Percentiles rank a stretch among this genome's conserved stretches.
These are phyloP conservation scores for Sextonia rubra DNA, from an alignment of 164 flowering plant genomes.

Conservation along the genomic window DNA sequence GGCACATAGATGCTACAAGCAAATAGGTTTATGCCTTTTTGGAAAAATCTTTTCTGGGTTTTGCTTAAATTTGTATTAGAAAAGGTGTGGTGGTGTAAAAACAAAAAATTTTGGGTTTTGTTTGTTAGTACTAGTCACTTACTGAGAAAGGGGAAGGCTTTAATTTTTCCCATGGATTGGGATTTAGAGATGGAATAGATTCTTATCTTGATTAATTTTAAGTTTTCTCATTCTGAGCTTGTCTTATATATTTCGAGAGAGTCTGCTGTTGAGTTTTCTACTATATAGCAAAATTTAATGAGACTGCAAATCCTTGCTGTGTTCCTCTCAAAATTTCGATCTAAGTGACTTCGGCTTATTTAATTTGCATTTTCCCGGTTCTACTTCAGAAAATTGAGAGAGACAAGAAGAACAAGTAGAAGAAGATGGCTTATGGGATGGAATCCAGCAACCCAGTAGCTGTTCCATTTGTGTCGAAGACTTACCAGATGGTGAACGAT, in stretches of 20 bases:
- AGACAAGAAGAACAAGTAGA: background rate
- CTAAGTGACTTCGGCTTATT: background rate
- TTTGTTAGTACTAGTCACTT: background rate
- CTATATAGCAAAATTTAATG: too few relatives aligned
- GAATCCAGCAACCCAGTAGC: conserved; percentile 38
- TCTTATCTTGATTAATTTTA: background rate
- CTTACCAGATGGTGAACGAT: conserved; percentile 82
- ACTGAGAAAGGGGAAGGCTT: too few relatives aligned
- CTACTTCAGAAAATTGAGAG: background rate
- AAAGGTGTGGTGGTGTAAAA: background rate
- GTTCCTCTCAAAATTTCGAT: background rate
- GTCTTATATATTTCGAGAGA: background rate
- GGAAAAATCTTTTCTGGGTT: background rate
- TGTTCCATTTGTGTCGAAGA: conserved; percentile 82
- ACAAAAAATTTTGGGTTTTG: background rate
- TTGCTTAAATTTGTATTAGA: background rate
- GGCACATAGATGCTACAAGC: background rate
- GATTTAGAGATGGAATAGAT: background rate
- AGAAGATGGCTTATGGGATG: conserved; percentile 4
- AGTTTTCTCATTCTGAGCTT: too few relatives aligned
- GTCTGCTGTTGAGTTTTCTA: background rate
- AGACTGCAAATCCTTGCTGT: background rate
- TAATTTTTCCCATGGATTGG: background rate
- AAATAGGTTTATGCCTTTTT: background rate
- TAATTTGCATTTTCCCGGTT: background rate